Conservation (phyloP, 371 early-diverging fungal genomes). For the Nematocida parisii region DNA sequence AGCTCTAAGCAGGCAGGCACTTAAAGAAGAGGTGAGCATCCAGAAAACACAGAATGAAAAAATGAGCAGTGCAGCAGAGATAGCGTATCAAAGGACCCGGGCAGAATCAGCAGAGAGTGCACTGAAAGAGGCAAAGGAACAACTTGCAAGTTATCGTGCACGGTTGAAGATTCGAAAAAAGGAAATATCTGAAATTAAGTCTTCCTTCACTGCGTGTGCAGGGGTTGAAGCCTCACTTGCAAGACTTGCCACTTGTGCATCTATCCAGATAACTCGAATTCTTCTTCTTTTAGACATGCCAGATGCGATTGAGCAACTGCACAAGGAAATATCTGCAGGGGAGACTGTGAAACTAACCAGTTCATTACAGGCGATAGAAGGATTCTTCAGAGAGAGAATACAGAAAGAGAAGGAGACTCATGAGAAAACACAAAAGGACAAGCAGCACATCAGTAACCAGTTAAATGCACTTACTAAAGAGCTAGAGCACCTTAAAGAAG, state of each 20-base stretch:
- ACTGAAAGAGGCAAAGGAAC: background rate
- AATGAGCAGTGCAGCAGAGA: conserved; percentile 29
- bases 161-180: conserved; percentile 33
- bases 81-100: background rate
- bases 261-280: conserved; percentile 33
- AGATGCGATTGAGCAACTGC: conserved; percentile 2
- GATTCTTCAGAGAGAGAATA: background rate
- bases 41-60: background rate
- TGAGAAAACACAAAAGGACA: background rate
- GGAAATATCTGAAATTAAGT: conserved; percentile 10
- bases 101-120: background rate
- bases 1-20: background rate
- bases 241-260: conserved; percentile 12
- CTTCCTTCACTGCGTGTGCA: background rate
- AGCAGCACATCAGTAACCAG: background rate
- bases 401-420: background rate
- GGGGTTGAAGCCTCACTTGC: conserved; percentile 15
- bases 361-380: conserved; percentile 29
- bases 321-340: conserved; percentile 32
- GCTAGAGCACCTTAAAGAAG: conserved; percentile 3
- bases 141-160: background rate
- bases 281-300: conserved; percentile 29
- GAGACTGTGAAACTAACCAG: background rate
- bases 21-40: background rate
- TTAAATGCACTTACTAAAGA: background rate